Conservation (phyloP, 148 eudicot genomes). For the Fagopyrum esculentum region DNA sequence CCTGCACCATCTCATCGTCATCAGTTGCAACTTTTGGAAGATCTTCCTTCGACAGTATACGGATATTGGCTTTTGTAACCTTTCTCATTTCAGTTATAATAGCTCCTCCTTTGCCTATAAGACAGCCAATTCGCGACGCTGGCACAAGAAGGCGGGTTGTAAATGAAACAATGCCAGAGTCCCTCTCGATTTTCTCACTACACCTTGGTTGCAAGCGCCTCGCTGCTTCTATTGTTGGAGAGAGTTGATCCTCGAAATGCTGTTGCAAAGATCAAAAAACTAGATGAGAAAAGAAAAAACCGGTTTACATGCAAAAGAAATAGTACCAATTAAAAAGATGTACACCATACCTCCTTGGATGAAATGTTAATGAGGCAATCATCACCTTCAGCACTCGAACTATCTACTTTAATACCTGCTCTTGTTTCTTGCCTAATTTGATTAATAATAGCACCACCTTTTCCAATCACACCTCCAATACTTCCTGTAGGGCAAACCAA, state of each 20-base stretch:
- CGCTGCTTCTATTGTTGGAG: conserved; percentile 94
- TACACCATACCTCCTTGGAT: conserved; percentile 58
- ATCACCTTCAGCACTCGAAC: conserved; percentile 74
- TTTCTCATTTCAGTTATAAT: conserved; percentile 89
- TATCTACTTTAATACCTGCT: conserved; percentile 86
- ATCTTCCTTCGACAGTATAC: conserved; percentile 78
- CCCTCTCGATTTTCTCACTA: conserved; percentile 95
- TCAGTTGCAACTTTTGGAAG: conserved; percentile 85
- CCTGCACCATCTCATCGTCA: conserved; percentile 99
- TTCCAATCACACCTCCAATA: conserved; percentile 97
- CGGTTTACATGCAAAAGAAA: background rate
- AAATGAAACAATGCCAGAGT: conserved; percentile 77
- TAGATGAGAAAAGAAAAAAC: conserved; percentile 2
- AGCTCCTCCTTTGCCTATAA: conserved; percentile 94
- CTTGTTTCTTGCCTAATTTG: conserved; percentile 93
- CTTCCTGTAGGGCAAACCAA: conserved; percentile 75
- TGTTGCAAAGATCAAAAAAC: conserved; percentile 15
- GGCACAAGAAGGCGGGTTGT: conserved; percentile 81
- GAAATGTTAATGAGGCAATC: conserved; percentile 76
- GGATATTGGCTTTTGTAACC: conserved; percentile 83
- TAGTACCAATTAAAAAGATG: background rate
- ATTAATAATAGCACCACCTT: conserved; percentile 84
- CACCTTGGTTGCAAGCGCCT: conserved; percentile 90
- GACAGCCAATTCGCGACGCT: conserved; percentile 75
- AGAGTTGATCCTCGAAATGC: conserved; percentile 79